Base-by-base conservation (phyloP, 805 yeast genomes). In the Wickerhamomyces chambardii region DNA sequence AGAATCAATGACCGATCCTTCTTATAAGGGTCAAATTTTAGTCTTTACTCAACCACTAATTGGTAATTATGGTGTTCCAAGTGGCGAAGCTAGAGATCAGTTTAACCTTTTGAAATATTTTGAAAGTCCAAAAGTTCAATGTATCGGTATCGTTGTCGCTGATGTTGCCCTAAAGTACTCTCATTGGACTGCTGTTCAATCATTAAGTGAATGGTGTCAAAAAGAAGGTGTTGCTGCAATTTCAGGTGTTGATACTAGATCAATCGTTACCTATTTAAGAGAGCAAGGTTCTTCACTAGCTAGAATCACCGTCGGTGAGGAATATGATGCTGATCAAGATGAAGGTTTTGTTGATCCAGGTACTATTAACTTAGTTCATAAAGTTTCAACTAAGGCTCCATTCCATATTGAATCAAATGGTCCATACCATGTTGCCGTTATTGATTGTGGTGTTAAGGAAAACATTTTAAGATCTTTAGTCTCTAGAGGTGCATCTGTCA, bases 121-220 rank as follows among this genome's bases (percentile, higher is more conserved):
- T 63, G 99, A 92, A 66, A 75, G 89, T 38, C 92, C 97, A 5
- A 75, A 73, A 47, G 78, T 85, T 37, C 97, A 92, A 63, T 89
- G 97, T 63, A 79, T 84, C 41, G 99, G 97, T 48, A 86, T 92
- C 40, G 95, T 92, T 33, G 98, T 92, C 19, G 84, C 95, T 30
- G 96, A 92, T 55, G 95, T 76, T 36, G 97, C 98, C 17, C 73
- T 89, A 71, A 74, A 87, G 57, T 86, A 90, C 62, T 85, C 96
- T n/a, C 99, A 92, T 60, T 92, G 98, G 98, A 89, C 97, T 27
- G 99, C 99, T 4, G 95, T 92, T 25, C 97, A 92, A 66, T 81
- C 95, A 15, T 71, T 92, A 39, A 83, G 85, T 40, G 84, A 84
- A 49, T 92, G 97, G 98, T 92, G 98, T 67, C 76, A 84, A 62